These are phyloP conservation scores for Mycena latifolia DNA, from an alignment of 768 basidiomycete genomes.

Conservation along the genomic window DNA sequence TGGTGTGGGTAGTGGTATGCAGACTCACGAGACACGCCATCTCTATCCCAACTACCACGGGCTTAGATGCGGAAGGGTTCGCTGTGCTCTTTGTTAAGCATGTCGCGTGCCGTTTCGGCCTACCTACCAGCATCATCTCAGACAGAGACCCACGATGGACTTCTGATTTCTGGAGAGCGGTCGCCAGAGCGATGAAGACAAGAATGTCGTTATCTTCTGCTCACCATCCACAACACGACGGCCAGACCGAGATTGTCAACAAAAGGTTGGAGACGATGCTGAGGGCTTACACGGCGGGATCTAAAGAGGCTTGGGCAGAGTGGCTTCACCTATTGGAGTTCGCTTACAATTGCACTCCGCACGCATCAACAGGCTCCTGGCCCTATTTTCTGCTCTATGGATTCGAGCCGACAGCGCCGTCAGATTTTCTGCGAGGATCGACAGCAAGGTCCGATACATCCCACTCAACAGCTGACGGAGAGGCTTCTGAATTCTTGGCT, in stretches of 20 bases:
- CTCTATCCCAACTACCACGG: not conserved
- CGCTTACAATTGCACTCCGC: constrained; percentile 38
- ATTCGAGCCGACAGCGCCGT: constrained; percentile 27
- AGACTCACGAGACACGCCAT: not conserved
- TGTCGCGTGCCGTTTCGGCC: constrained; percentile 10
- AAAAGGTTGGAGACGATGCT: constrained; percentile 43
- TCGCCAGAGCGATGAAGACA: not conserved
- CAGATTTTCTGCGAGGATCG: not conserved
- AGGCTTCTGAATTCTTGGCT: not conserved
- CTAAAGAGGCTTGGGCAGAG: constrained; percentile 36
- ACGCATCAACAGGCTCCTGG: constrained; percentile 25
- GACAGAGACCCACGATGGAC: constrained; percentile 30
- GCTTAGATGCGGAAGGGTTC: not conserved
- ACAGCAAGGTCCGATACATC: not conserved
- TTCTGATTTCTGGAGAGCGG: constrained; percentile 17
- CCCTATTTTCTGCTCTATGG: constrained; percentile 39
- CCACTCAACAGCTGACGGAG: not conserved
- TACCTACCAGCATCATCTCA: constrained; percentile 16
- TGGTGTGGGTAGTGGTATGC: constrained; percentile 11
- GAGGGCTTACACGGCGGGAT: constrained; percentile 30
- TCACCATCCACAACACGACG: constrained; percentile 46
- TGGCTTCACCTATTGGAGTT: constrained; percentile 42
- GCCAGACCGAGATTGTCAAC: constrained; percentile 47
- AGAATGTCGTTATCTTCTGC: constrained; percentile 12
- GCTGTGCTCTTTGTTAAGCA: not conserved